Conservation (phyloP, 1,284 basidiomycete genomes). For the Microstroma glucosiphilum region DNA sequence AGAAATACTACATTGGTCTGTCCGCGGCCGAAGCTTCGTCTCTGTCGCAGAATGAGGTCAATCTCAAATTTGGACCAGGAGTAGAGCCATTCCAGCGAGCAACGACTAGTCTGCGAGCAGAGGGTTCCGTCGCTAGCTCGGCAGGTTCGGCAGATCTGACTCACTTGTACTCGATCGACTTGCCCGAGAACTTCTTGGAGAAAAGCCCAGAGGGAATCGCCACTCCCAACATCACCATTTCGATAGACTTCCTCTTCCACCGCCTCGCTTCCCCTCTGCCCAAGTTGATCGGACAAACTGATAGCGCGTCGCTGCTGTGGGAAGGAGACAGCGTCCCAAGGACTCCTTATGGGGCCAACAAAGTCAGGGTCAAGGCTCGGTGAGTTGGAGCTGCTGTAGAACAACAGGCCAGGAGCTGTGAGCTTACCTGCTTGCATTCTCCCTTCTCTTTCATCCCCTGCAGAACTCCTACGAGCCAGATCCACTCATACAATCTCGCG, state of each 20-base stretch:
- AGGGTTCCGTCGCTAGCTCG: not conserved
- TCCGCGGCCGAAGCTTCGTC: constrained; percentile 8
- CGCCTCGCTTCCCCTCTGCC: constrained; percentile 74
- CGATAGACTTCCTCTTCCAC: constrained; percentile 68
- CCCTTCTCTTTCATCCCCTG: not conserved
- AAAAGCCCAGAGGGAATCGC: constrained; percentile 9
- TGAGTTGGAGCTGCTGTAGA: constrained; percentile 51
- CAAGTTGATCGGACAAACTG: constrained; percentile 64
- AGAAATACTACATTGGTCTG: constrained; percentile 10
- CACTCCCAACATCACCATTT: constrained; percentile 58
- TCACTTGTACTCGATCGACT: constrained; percentile 11
- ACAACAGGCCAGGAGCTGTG: not conserved
- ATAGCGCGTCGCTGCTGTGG: constrained; percentile 75
- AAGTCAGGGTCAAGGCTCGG: constrained; percentile 80
- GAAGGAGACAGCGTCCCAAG: constrained; percentile 68
- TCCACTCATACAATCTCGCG: constrained; percentile 19
- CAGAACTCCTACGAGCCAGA: constrained; percentile 18
- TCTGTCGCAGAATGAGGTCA: constrained; percentile 7
- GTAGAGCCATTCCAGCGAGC: constrained; percentile 13
- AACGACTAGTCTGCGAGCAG: not conserved
- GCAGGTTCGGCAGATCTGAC: constrained; percentile 6
- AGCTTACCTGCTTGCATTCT: not conserved
- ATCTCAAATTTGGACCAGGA: constrained; percentile 19
- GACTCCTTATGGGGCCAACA: constrained; percentile 72
- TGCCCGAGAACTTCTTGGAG: constrained; percentile 15